Conservation (phyloP, 441 rosid species). For the Pelargonium fulgidum region DNA sequence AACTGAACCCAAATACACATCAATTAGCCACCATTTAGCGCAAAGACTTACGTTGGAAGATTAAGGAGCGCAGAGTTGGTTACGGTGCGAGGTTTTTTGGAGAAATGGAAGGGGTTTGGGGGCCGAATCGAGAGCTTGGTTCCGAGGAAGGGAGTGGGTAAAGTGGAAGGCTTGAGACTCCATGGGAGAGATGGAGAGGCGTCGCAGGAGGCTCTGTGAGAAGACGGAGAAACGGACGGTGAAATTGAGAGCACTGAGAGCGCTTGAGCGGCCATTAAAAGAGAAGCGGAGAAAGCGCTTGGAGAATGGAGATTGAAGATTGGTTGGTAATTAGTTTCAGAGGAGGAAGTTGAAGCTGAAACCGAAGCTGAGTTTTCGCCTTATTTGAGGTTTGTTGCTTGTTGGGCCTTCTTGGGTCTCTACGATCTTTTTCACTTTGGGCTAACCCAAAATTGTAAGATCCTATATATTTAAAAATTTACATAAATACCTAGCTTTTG, state of each 20-base stretch:
- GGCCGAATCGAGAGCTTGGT: conserved; percentile 31
- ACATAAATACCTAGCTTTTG: no score
- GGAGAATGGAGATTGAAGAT: background rate
- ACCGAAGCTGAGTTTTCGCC: background rate
- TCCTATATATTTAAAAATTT: no score
- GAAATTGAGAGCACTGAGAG: conserved; percentile 41
- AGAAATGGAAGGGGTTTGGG: conserved; percentile 25
- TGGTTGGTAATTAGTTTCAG: background rate
- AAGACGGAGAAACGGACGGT: conserved; percentile 26
- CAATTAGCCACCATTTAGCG: no score
- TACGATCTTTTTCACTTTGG: no score
- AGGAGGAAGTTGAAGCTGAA: background rate
- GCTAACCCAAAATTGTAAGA: no score
- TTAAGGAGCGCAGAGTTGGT: conserved; percentile 40
- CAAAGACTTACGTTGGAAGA: conserved; percentile 50
- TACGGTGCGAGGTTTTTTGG: conserved; percentile 30
- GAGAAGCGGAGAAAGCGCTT: background rate
- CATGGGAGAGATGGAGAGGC: conserved; percentile 23
- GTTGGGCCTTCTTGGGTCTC: no score
- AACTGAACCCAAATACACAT: no score
- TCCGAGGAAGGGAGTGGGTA: conserved; percentile 29
- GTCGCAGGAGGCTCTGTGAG: conserved; percentile 14
- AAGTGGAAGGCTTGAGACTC: background rate
- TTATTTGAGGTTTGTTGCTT: no score
- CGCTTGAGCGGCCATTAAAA: conserved; percentile 49